Evolutionary conservation across 2,329 filamentous ascomycete genomes (phyloP), one percentile per base, ranked within the genome.

Genomic region (Penicillium freii): DNA sequence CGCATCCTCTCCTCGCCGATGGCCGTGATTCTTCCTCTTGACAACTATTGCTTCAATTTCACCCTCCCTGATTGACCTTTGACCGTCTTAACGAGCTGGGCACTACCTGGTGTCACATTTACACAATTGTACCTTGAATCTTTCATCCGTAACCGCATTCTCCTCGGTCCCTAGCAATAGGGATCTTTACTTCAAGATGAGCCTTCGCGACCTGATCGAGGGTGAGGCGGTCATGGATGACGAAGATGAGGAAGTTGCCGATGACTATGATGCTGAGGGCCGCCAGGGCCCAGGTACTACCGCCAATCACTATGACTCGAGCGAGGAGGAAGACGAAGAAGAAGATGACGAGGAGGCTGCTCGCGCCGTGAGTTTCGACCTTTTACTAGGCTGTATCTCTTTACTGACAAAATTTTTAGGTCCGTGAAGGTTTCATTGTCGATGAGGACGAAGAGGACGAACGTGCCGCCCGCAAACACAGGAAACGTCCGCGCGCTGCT

Each of bases 381-480:
- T 19, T 10, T 33, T 11, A 19, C 10, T 13, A 11, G 23, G 38
- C 23, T 23, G 45, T 33, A 50, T n/a, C 55, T 45, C 25, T 25
- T 58, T 57, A 62, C 62, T 65, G 52, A 70, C 57, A 29, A 46
- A 31, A 31, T 38, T 11, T 11, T 25, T 68, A 96, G 92, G 84
- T 96, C 63, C 90, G 90, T 51, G 92, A 96, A 79, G 93, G 92
- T 27, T 99, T 97, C 77, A 97, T 99, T 64, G 91, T 96, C 62
- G 91, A 96, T 69, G 92, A 96, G 69, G 92, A 93, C 60, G 89
- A 91, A 66, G 88, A 91, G 54, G 89, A 88, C 51, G 87, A 82
- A 51, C 84, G 83, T 65, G 84, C 85, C 61, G 75, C 77, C 56
- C 74, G 80, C 66, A 83, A 84, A 63, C 88, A 89, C 73, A 86